A percentile compares a stretch with the other conserved stretches of the same genome.
Conservation (phyloP, 2,329 filamentous ascomycete species). For the Nemania sp. region DNA sequence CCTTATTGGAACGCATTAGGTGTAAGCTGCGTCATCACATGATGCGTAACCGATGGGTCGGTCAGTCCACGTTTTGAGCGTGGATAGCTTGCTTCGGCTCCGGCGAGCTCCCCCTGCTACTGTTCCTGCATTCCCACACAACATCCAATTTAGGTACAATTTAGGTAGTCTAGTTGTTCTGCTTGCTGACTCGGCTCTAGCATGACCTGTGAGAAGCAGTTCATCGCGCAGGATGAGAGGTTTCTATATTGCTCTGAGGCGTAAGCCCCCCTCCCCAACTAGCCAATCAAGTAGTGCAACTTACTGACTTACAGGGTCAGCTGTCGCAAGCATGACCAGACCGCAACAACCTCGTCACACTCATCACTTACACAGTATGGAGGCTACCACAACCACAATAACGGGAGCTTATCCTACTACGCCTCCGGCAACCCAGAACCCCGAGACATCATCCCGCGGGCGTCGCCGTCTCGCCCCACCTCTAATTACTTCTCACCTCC, state of each 20-base stretch:
- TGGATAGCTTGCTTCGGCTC: slow-evolving; percentile 36
- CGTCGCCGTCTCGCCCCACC: slow-evolving; percentile 70
- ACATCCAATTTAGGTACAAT: slow-evolving; percentile 22
- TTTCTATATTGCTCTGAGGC: slow-evolving; percentile 72
- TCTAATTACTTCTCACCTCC: slow-evolving; percentile 68
- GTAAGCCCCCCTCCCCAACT: slow-evolving; percentile 58
- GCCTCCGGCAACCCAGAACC: slow-evolving; percentile 63
- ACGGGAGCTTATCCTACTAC: slow-evolving; percentile 59
- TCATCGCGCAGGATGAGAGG: slow-evolving; percentile 68
- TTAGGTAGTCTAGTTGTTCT: too few relatives aligned
- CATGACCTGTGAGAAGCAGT: slow-evolving; percentile 76
- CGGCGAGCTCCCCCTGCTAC: slow-evolving; percentile 30
- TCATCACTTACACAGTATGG: slow-evolving; percentile 49
- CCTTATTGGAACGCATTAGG: slow-evolving; percentile 35
- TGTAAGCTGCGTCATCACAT: slow-evolving; percentile 47
- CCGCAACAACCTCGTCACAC: slow-evolving; percentile 49
- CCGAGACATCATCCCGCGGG: slow-evolving; percentile 72
- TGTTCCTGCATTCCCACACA: slow-evolving; percentile 52
- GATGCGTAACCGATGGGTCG: slow-evolving; percentile 43
- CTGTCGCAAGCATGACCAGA: slow-evolving; percentile 67
- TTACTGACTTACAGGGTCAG: slow-evolving; percentile 53
- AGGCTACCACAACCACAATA: slow-evolving; percentile 46
- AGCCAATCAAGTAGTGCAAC: slow-evolving; percentile 38
- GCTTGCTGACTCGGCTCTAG: slow-evolving; percentile 56
- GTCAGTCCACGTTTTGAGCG: slow-evolving; percentile 31